Base-by-base conservation (phyloP, 768 basidiomycete genomes). In the button mushroom (Agaricus bisporus) region DNA sequence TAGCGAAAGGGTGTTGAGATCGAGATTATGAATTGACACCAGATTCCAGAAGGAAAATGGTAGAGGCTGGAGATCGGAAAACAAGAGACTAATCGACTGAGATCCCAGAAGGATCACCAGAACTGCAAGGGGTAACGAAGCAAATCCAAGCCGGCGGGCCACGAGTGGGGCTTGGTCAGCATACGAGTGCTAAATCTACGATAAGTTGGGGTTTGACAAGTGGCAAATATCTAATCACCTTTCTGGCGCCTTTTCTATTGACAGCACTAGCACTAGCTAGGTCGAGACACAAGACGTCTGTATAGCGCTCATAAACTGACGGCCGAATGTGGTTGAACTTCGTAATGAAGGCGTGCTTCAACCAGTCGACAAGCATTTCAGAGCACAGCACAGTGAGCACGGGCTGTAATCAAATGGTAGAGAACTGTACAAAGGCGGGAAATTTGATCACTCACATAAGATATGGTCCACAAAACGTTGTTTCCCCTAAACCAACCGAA, bases 311-410 rank as follows among this genome's bases (percentile, higher is more conserved):
- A 60, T 98, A 99, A 2, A 98, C 92, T 0, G 87, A 88, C 0
- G 94, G 92, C 0, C 95, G 84, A 44, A 99, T 95, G 63, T 98
- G 95, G 61, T 99, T 99, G 74, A 98, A 98, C 68, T 99, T 99
- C 48, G 95, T 95, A 62, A 99, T 98, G 71, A 98, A 99, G 9
- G 95, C 95, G 63, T 99, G 97, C 67, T 99, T 99, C 48, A 98
- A 76, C 95, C 95, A 99, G 66, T 99, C 97, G 10, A 99, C 97
- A 11, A 89, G 67, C 79, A 91, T 88, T 67, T 99, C 97, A 2
- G 93, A 95, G 4, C 84, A 63, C 67, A 98, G 76, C 3, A 99
- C 97, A 2, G 90, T 88, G 47, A 98, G 59, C 1, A 95, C 93
- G 18, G 97, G 97, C 94, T 97, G 61, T 15, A 35, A 26, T 52